phyloP scores from a whole-genome alignment of 2,329 filamentous ascomycete species.

The Teratosphaeriaceae sp. region DNA sequence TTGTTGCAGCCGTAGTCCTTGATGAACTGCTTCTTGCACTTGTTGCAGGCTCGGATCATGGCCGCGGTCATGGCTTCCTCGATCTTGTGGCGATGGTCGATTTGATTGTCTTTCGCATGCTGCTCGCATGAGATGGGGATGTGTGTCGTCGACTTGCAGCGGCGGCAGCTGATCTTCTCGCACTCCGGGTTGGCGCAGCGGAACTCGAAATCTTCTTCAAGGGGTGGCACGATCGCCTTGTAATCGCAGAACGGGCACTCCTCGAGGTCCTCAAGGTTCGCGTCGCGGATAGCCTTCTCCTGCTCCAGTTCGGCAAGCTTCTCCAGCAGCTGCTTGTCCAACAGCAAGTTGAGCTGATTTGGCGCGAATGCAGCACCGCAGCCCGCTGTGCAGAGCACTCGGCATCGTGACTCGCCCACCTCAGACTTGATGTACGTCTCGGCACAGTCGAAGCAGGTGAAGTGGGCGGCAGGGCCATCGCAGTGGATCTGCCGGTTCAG shows the following conservation, averaged over 20 bases:
- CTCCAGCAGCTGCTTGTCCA: constrained; percentile 51
- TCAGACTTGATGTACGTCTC: constrained; percentile 58
- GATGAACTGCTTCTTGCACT: constrained; percentile 66
- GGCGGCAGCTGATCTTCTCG: constrained; percentile 42
- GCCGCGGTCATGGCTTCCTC: constrained; percentile 83
- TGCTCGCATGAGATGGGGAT: constrained; percentile 67
- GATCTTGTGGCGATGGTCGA: constrained; percentile 57
- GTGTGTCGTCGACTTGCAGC: constrained; percentile 64
- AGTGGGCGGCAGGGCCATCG: constrained; percentile 50
- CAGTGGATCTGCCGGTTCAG: constrained; percentile 65
- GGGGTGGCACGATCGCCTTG: constrained; percentile 63
- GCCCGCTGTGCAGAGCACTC: constrained; percentile 58
- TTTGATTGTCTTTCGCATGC: constrained; percentile 50
- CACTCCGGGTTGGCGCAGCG: constrained; percentile 63
- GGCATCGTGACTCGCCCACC: constrained; percentile 62
- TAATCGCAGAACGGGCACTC: constrained; percentile 78
- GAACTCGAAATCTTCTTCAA: constrained; percentile 66
- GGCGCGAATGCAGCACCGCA: constrained; percentile 58
- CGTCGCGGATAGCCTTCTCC: constrained; percentile 60
- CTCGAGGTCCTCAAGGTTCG: constrained; percentile 64
- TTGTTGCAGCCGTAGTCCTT: constrained; percentile 80
- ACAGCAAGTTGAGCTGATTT: constrained; percentile 49
- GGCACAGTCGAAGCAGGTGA: constrained; percentile 65
- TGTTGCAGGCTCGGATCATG: constrained; percentile 68
- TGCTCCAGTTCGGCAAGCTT: constrained; percentile 67